Conservation (phyloP, 768 basidiomycete species). For the Russula foetens region DNA sequence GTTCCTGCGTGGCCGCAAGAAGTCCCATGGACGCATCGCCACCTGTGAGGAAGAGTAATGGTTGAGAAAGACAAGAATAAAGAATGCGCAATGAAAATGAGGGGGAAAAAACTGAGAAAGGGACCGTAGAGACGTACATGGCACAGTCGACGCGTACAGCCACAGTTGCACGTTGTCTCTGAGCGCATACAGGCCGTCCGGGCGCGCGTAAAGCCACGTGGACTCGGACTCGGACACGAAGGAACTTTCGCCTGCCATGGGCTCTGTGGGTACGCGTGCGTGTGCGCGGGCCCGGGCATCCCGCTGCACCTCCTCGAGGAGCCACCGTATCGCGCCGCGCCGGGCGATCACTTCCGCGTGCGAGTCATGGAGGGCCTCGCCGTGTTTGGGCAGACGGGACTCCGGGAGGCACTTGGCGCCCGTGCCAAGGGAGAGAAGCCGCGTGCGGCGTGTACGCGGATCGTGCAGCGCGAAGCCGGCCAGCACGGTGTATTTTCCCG, state of each 20-base stretch:
- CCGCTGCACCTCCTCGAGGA: slow-evolving; percentile 59
- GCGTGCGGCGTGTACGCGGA: slow-evolving; percentile 25
- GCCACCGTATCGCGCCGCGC: slow-evolving; percentile 70
- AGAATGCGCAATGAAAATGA: not conserved
- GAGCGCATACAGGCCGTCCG: slow-evolving; percentile 39
- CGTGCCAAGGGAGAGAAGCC: slow-evolving; percentile 65
- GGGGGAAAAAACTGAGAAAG: not conserved
- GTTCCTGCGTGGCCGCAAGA: slow-evolving; percentile 68
- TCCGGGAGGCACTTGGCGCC: slow-evolving; percentile 83
- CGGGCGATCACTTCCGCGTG: slow-evolving; percentile 93
- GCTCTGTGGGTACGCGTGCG: too few species aligned
- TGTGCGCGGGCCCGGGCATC: slow-evolving; percentile 1
- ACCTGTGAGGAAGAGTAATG: slow-evolving; percentile 36
- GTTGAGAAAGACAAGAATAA: slow-evolving; percentile 5
- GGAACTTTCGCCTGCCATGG: too few species aligned
- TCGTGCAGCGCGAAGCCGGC: slow-evolving; percentile 48
- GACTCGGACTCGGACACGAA: too few species aligned
- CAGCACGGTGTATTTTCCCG: slow-evolving; percentile 54
- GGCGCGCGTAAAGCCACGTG: slow-evolving; percentile 37
- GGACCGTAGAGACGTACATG: slow-evolving; percentile 35
- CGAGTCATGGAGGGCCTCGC: slow-evolving; percentile 79
- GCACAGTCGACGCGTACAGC: slow-evolving; percentile 73
- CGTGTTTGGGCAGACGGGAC: slow-evolving; percentile 48
- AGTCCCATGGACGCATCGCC: slow-evolving; percentile 84
- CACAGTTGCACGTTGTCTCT: slow-evolving; percentile 40